Percentiles rank a stretch among this genome's conserved stretches.
Evolutionary conservation across 2,329 filamentous ascomycete genomes (phyloP).

Genomic region (Colletotrichum sp.): DNA sequence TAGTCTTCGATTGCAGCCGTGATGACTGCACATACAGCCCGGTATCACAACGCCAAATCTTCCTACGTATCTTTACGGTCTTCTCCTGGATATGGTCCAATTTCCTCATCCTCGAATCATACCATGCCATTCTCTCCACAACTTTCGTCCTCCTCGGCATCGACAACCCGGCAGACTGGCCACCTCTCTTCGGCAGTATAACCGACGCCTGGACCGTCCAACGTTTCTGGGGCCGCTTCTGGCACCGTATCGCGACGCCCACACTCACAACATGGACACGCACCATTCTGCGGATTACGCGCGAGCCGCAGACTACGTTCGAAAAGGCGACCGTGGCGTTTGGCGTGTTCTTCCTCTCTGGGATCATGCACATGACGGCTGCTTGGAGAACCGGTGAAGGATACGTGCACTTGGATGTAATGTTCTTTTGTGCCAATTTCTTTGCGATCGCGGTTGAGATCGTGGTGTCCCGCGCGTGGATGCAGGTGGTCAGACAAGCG

Average conservation of each 20-base stretch:
- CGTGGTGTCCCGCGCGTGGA: not conserved
- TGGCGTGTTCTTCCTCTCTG: constrained; percentile 32
- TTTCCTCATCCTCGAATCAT: not conserved
- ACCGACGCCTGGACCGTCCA: not conserved
- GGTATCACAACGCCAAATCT: not conserved
- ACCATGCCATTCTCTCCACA: not conserved
- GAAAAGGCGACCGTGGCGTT: not conserved
- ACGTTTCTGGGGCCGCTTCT: not conserved
- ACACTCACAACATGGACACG: not conserved
- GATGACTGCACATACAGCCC: not conserved
- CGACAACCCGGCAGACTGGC: not conserved
- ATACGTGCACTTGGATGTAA: not conserved
- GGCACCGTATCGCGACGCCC: not conserved
- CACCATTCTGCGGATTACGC: not conserved
- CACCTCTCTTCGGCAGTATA: not conserved
- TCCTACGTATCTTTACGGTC: not conserved
- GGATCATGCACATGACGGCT: constrained; percentile 48
- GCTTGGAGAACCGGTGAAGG: not conserved
- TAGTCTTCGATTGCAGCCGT: not conserved
- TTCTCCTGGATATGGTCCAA: not conserved
- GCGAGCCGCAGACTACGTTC: not conserved
- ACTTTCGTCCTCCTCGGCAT: not conserved
- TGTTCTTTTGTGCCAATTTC: not conserved
- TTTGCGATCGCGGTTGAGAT: not conserved
- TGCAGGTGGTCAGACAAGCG: not conserved